Percentiles rank a stretch among this genome's conserved stretches.
Evolutionary conservation across 1,284 basidiomycete genomes (phyloP).

Genomic region (Exobasidium rhododendri): DNA sequence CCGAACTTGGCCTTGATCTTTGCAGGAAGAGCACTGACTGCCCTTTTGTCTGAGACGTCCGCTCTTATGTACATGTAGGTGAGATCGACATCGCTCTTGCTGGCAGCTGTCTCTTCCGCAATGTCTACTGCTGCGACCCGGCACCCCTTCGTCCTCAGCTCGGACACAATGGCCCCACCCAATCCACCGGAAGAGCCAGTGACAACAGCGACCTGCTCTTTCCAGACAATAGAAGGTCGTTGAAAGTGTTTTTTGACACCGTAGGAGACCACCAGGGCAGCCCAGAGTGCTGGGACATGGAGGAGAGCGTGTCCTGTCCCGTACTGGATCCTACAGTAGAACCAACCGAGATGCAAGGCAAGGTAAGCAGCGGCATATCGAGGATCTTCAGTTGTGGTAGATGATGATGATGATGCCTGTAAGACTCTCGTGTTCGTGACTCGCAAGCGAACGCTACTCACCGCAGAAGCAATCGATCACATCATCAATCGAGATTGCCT

Average conservation of each 20-base stretch:
- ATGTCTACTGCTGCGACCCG: conserved; percentile 1
- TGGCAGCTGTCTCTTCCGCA: background rate
- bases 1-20: background rate
- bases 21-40: background rate
- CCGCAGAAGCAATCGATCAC: background rate
- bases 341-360: background rate
- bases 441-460: no score
- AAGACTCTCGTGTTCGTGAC: no score
- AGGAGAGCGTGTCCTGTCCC: background rate
- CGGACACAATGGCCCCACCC: background rate
- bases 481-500: background rate
- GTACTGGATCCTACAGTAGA: background rate
- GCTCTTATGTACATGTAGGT: background rate
- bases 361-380: background rate
- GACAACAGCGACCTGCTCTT: conserved; percentile 6
- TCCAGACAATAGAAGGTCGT: background rate
- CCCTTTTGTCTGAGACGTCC: background rate
- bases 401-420: background rate
- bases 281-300: background rate
- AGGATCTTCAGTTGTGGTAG: background rate
- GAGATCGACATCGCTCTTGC: background rate
- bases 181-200: conserved; percentile 5
- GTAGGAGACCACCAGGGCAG: background rate
- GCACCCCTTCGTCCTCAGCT: background rate
- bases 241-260: background rate